Conservation (phyloP, 805 yeast genomes). For the Kodamaea kaohsiungensis region DNA sequence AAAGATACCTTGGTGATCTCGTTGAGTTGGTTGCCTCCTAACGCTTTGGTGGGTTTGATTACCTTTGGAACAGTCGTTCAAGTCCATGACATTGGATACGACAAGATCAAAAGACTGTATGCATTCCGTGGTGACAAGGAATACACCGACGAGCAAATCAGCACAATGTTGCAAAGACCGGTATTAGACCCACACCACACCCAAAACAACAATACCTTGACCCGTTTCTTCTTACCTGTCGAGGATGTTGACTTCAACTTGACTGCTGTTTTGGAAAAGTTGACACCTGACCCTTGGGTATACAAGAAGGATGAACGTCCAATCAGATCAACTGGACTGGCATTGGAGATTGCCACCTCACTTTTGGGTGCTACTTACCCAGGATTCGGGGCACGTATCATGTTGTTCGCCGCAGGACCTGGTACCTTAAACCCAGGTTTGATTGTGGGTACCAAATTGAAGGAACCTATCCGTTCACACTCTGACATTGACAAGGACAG, state of each 20-base stretch:
- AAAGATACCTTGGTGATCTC: conserved; percentile 79
- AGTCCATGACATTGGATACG: conserved; percentile 75
- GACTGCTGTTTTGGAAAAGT: conserved; percentile 73
- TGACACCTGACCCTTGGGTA: conserved; percentile 86
- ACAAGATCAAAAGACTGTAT: conserved; percentile 68
- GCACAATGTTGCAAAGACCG: conserved; percentile 48
- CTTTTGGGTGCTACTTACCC: conserved; percentile 80
- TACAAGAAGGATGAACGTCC: conserved; percentile 83
- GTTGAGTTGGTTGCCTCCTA: conserved; percentile 80
- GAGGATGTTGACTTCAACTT: conserved; percentile 81
- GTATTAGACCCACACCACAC: conserved; percentile 24
- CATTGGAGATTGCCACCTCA: conserved; percentile 80
- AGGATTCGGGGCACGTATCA: conserved; percentile 84
- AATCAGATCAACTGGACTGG: conserved; percentile 89
- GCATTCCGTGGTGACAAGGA: conserved; percentile 91
- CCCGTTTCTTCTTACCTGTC: conserved; percentile 72
- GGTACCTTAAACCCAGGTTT: conserved; percentile 94
- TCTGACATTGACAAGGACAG: conserved; percentile 90
- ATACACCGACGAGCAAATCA: conserved; percentile 67
- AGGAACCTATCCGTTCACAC: conserved; percentile 97
- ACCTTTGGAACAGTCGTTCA: conserved; percentile 90
- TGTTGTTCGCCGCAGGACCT: conserved; percentile 92
- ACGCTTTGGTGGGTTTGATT: conserved; percentile 82
- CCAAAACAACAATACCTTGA: conserved; percentile 34
- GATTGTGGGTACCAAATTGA: conserved; percentile 86